phyloP scores from a whole-genome alignment of 2,329 filamentous ascomycete genomes.

The Albifimbria verrucaria region DNA sequence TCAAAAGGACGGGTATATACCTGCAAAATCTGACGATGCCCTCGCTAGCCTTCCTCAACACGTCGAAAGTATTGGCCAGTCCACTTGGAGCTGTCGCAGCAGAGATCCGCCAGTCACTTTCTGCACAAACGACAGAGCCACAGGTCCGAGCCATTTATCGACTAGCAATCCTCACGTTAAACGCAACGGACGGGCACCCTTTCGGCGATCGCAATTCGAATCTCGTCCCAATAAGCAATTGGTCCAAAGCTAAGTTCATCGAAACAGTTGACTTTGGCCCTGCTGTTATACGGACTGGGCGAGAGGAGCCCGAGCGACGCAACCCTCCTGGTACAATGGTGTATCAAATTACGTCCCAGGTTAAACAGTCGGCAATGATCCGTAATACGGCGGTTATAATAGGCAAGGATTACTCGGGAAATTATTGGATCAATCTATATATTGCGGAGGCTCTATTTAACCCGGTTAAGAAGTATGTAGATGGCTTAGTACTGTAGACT shows the following conservation, averaged over 20 bases:
- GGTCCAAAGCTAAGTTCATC: background rate
- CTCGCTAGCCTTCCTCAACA: background rate
- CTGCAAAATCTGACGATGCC: background rate
- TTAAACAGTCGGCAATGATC: background rate
- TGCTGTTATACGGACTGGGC: background rate
- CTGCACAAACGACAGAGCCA: background rate
- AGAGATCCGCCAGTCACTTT: background rate
- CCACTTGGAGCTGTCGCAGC: background rate
- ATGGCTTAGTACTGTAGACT: too few relatives aligned
- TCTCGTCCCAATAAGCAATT: background rate
- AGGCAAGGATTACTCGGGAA: background rate
- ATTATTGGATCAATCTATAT: background rate
- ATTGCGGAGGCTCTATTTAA: background rate
- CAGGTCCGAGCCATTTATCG: background rate
- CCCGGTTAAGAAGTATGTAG: too few relatives aligned
- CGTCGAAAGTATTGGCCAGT: background rate
- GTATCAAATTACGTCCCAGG: background rate
- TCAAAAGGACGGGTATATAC: background rate
- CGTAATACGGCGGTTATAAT: background rate
- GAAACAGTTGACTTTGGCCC: slow-evolving; percentile 5
- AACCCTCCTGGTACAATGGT: slow-evolving; percentile 2
- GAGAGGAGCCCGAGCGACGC: background rate
- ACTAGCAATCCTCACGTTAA: background rate
- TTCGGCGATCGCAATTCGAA: background rate
- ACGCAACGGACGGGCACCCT: background rate